Base-by-base conservation (phyloP, 2,329 filamentous ascomycete species). In the Xylaria sp. region DNA sequence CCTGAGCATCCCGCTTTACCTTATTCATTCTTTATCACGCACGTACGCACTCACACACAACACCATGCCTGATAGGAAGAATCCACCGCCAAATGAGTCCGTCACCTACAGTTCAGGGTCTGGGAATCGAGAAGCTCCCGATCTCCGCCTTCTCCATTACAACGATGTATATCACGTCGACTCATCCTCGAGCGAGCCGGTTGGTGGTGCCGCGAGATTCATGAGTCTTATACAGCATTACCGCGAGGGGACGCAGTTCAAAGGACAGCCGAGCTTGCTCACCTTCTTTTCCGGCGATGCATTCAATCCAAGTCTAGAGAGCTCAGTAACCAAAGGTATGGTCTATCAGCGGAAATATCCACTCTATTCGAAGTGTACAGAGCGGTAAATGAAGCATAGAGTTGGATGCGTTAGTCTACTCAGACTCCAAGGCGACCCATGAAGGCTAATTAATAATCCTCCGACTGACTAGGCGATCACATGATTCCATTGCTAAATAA, bases 101-200 rank as follows among this genome's bases (percentile, higher is more conserved):
- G 53, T 78, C 58, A 78, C 76, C 13, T 78, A 77, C 68, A 76
- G 73, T 57, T 79, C 78, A 1, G 78, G 75, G 5, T 51, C 69
- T n/a, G 67, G 70, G 57, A 63, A 72, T 50, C 35, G 47, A 23
- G 82, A 81, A 53, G 79, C 84, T 50, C 92, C 93, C 53, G 91
- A 93, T 78, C 82, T 97, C 60, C 90, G 94, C n/a, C 81, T 97
- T 64, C 79, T 97, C 37, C 94, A 97, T 82, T 97, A 92, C 85
- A 97, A 97, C 80, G 94, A 98, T 81, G 94, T 97, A 69, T 97
- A 97, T 80, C 94, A 97, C 75, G 88, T 97, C 63, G 93, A 97
- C 73, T 78, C 81, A 1, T 84, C 85, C 1, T 94, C 92, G 29
- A 89, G 91, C 18, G 93, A 97, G 77, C 94, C 94, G 0, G 89